Evolutionary conservation across 176 grass and related monocot species (phyloP), one percentile per base, ranked within the genome.

Genomic region (Oryza meyeriana): DNA sequence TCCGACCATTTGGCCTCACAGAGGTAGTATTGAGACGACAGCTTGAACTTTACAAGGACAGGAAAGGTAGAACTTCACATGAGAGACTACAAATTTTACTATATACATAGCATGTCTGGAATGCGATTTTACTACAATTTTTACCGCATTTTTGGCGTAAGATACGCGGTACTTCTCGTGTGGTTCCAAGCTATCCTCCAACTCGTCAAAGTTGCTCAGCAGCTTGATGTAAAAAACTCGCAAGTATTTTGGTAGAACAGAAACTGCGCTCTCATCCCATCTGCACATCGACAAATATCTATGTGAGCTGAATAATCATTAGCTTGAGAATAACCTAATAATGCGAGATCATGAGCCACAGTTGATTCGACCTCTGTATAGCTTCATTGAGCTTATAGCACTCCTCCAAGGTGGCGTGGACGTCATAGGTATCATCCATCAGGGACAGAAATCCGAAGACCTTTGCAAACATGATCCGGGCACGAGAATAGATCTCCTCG

Each of bases 401-500:
- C 44, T 85, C 83, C 27, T 79, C 63, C 10, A 79, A 10, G 17
- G 83, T 85, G 2, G 42, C 73, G 79, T 79, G 76, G 29, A 59
- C 39, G 41, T 85, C 75, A 14, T n/a, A n/a, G n/a, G n/a, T n/a
- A n/a, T n/a, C n/a, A n/a, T n/a, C n/a, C n/a, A n/a, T n/a, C n/a
- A n/a, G n/a, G n/a, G n/a, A n/a, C n/a, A 33, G 3, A 0, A 85
- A 1, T 12, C 27, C 50, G 7, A 69, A 52, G 0, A 16, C 11
- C 34, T 85, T 85, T 0, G 65, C 36, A 10, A 52, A 59, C 9
- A 85, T 72, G 20, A 71, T 35, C 1, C 83, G 59, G 0, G 61
- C 26, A 1, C 61, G 71, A 7, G 83, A 85, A 34, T 69, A 26
- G 12, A 79, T 31, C 3, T 74, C 62, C 22, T 85, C 83, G 7